A percentile compares a stretch with the other conserved stretches of the same genome.
phyloP scores from a whole-genome alignment of 768 basidiomycete genomes.

The Podaxis carcinomalis region DNA sequence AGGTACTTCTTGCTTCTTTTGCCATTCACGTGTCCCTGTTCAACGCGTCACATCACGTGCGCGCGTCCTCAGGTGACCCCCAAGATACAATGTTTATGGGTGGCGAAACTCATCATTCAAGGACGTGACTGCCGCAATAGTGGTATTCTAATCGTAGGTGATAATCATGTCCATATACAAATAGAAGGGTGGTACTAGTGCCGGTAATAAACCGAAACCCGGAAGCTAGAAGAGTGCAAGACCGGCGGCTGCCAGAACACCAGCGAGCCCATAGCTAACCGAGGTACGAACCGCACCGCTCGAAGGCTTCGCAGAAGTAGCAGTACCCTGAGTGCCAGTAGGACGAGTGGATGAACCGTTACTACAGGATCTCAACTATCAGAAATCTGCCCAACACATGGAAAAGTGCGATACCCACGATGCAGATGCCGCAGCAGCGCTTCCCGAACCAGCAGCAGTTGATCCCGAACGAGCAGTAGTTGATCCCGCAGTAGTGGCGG shows the following conservation, averaged over 20 bases:
- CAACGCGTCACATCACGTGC: slow-evolving; percentile 9
- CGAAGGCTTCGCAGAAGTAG: slow-evolving; percentile 12
- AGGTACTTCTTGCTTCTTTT: slow-evolving; percentile 5
- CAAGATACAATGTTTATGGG: too few relatives aligned
- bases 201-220: neutral
- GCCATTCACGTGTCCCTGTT: slow-evolving; percentile 3
- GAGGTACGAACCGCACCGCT: slow-evolving; percentile 21
- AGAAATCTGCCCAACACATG: neutral
- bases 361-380: neutral
- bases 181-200: neutral
- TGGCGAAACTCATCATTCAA: neutral
- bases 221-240: slow-evolving; percentile 38
- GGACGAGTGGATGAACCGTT: neutral
- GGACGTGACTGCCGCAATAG: neutral
- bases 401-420: neutral
- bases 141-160: neutral
- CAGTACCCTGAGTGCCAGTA: slow-evolving; percentile 18
- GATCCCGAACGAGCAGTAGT: neutral
- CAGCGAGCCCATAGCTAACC: slow-evolving; percentile 40
- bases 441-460: neutral
- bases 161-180: neutral
- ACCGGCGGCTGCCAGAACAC: slow-evolving; percentile 48
- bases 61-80: neutral
- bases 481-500: slow-evolving; percentile 3
- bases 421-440: neutral